Evolutionary conservation across 1,284 basidiomycete species (phyloP).

Genomic region (Leccinum fallax): DNA sequence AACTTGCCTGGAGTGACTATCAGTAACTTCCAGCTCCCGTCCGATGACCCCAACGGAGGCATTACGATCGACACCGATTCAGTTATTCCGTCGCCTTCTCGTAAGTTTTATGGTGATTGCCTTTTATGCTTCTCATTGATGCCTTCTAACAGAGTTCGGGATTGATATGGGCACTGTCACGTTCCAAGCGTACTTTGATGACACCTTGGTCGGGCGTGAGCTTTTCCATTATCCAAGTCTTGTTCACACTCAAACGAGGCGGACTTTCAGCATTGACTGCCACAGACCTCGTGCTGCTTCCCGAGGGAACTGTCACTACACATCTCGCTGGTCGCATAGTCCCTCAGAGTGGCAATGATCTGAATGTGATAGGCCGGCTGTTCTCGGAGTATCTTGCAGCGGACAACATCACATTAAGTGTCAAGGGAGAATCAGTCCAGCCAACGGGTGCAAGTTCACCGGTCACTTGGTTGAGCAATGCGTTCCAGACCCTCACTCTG

Average conservation of each 20-base stretch:
- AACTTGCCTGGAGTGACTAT: conserved; percentile 69
- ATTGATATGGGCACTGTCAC: conserved; percentile 72
- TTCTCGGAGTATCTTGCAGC: conserved; percentile 73
- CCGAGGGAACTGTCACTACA: conserved; percentile 50
- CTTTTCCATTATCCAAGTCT: conserved; percentile 5
- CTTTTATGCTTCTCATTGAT: not conserved
- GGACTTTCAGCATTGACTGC: conserved; percentile 50
- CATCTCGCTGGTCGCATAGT: conserved; percentile 66
- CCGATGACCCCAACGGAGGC: conserved; percentile 65
- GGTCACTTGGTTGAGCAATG: conserved; percentile 69
- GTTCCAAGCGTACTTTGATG: conserved; percentile 65
- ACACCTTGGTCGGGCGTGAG: conserved; percentile 58
- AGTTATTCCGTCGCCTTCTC: conserved; percentile 66
- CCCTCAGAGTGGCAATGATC: conserved; percentile 56
- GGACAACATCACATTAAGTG: conserved; percentile 62
- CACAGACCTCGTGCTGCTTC: conserved; percentile 53
- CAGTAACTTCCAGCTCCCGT: conserved; percentile 68
- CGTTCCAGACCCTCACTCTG: conserved; percentile 69
- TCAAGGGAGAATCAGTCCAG: conserved; percentile 65
- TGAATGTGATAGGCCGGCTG: conserved; percentile 61
- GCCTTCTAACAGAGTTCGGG: conserved; percentile 54
- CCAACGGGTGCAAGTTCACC: conserved; percentile 52
- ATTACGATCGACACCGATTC: conserved; percentile 73
- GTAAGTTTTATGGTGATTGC: conserved; percentile 44
- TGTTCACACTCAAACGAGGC: conserved; percentile 1